Conservation (phyloP, 768 basidiomycete genomes). For the Daedaleopsis nitida region DNA sequence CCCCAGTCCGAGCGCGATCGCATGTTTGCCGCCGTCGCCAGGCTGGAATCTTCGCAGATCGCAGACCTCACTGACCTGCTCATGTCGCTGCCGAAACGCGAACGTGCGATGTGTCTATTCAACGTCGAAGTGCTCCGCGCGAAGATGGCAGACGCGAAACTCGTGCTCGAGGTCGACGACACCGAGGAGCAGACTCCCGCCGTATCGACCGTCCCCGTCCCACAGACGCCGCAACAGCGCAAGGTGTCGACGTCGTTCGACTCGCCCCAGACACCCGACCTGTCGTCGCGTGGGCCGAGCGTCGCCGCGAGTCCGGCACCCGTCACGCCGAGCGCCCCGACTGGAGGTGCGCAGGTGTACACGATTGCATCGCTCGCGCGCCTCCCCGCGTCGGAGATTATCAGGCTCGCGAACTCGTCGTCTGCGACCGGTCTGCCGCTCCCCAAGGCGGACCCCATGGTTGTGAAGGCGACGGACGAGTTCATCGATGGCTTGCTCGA, state of each 20-base stretch:
- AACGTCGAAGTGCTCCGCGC: conserved; percentile 75
- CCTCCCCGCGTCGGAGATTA: conserved; percentile 74
- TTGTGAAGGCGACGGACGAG: conserved; percentile 68
- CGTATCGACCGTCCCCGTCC: conserved; percentile 40
- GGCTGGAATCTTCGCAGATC: conserved; percentile 61
- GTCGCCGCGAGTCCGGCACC: conserved; percentile 73
- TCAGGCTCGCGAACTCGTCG: conserved; percentile 54
- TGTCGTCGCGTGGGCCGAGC: conserved; percentile 74
- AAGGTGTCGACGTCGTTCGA: conserved; percentile 42
- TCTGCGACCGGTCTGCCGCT: conserved; percentile 56
- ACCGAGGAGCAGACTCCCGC: conserved; percentile 46
- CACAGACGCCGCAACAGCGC: conserved; percentile 66
- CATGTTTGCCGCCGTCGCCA: conserved; percentile 64
- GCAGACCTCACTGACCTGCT: conserved; percentile 73
- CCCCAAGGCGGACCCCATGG: conserved; percentile 69
- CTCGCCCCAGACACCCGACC: conserved; percentile 74
- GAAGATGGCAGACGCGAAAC: conserved; percentile 82
- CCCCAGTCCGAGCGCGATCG: conserved; percentile 75
- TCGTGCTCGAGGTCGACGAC: conserved; percentile 75
- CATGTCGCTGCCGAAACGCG: conserved; percentile 85
- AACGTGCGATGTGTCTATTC: conserved; percentile 90
- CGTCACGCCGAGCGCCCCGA: conserved; percentile 50
- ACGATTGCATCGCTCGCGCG: conserved; percentile 73
- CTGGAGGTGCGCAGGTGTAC: conserved; percentile 35
- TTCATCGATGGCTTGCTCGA: conserved; percentile 86